Percentiles rank a stretch among this genome's conserved stretches.
phyloP scores from a whole-genome alignment of 768 basidiomycete genomes.

The Pholiota conissans region DNA sequence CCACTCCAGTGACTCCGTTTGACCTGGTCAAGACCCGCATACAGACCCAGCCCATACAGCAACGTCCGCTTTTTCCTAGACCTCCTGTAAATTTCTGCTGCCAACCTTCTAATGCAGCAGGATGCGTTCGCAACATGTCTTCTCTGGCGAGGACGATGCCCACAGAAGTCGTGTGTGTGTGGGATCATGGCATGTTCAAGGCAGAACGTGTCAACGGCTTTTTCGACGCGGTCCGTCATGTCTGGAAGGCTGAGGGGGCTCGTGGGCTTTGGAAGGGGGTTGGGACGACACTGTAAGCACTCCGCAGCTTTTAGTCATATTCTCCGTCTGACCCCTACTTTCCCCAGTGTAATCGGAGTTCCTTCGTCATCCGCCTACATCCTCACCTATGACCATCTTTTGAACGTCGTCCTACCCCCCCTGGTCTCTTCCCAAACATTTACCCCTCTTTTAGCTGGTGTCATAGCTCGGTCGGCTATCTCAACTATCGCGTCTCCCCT shows the following conservation, averaged over 20 bases:
- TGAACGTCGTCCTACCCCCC: conserved; percentile 60
- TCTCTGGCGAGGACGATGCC: conserved; percentile 60
- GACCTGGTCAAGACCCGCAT: conserved; percentile 97
- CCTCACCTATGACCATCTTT: conserved; percentile 90
- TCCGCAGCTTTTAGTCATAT: background rate
- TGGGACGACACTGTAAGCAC: conserved; percentile 81
- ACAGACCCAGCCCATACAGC: conserved; percentile 80
- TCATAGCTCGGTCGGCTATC: conserved; percentile 77
- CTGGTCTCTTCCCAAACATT: conserved; percentile 52
- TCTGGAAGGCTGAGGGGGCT: conserved; percentile 78
- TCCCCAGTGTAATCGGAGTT: conserved; percentile 77
- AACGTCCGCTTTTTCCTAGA: conserved; percentile 50
- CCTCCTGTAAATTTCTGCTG: conserved; percentile 64
- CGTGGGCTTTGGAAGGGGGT: conserved; percentile 94
- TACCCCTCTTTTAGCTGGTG: conserved; percentile 79
- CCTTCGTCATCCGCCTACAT: conserved; percentile 94
- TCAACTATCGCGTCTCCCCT: conserved; percentile 82
- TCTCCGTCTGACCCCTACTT: background rate
- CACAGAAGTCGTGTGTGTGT: conserved; percentile 73
- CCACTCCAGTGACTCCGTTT: conserved; percentile 89
- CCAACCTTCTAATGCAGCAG: conserved; percentile 55
- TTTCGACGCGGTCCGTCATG: conserved; percentile 78
- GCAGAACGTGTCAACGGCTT: conserved; percentile 82
- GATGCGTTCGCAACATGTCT: conserved; percentile 78
- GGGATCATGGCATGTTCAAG: conserved; percentile 70